Base-by-base conservation (phyloP, 108 stramenopile genomes). In the Cylindrotheca closterium region DNA sequence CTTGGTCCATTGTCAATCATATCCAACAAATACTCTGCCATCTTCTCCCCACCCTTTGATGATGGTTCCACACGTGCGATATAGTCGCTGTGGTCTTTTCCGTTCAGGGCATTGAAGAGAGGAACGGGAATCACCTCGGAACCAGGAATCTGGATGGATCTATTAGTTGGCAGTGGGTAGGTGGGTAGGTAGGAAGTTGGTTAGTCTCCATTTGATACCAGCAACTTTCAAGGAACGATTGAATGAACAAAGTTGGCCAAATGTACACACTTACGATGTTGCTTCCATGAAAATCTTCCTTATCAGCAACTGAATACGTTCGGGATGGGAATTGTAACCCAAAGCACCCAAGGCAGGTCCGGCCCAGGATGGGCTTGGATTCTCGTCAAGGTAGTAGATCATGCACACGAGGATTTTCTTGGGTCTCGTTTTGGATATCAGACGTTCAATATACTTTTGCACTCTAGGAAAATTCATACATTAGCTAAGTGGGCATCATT, bases 321-420 rank as follows among this genome's bases (percentile, higher is more conserved):
- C 68, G 0, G 92, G 95, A 61, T 88, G 69, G 0, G 21, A 15
- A 72, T 96, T 79, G 66, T 96, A 96, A n/a, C 87, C 85, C 33
- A 96, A 61, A 25, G 74, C 68, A 19, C 65, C 71, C 34, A 96
- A 65, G 0, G 95, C 85, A 1, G 67, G 57, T 53, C 86, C 86
- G 0, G 95, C 92, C 95, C 95, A 96, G n/a, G 87, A 83, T 7
- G 81, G 82, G 1, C 74, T 56, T 31, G 51, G 30, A 22, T 46
- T 79, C 74, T 91, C 91, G 65, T 96, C 95, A 1, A 80, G 85
- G 61, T 89, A 93, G 58, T 96, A 96, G 48, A 93, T 92, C 92
- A 96, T 96, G 58, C 88, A 90, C 0, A 96, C 89, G 15, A 96
- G 55, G 27, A 96, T 79, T 58, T 81, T 86, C 30, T 74, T 74